Percentiles rank a stretch among this genome's conserved stretches.
Conservation (phyloP, 371 early-diverging fungal genomes). For the Nosema muscidifuracis region DNA sequence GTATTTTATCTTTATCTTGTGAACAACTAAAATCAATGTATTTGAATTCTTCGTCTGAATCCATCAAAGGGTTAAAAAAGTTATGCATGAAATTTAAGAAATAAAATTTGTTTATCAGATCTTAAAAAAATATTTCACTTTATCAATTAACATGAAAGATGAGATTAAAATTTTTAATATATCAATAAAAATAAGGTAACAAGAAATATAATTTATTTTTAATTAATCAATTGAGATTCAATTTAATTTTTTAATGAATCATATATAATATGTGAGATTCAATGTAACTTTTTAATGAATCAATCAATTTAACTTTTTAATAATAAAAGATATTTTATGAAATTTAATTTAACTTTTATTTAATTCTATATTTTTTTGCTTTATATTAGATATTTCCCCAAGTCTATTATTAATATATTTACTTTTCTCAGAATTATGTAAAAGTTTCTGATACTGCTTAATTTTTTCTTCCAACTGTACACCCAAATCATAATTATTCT, state of each 20-base stretch:
- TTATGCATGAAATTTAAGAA: too few relatives aligned
- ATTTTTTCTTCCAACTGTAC: conserved; percentile 5
- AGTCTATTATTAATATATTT: neutral
- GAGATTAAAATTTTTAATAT: too few relatives aligned
- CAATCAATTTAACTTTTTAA: neutral
- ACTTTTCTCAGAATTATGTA: neutral
- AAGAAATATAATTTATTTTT: too few relatives aligned
- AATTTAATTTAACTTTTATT: neutral
- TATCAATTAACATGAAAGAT: too few relatives aligned
- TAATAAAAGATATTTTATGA: neutral
- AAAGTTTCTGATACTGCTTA: neutral
- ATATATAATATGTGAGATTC: too few relatives aligned
- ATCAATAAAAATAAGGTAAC: too few relatives aligned
- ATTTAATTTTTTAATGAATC: too few relatives aligned
- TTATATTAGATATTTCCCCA: neutral
- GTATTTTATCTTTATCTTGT: too few relatives aligned
- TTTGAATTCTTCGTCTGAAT: neutral
- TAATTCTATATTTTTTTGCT: neutral
- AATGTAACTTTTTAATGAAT: too few relatives aligned
- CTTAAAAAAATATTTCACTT: too few relatives aligned
- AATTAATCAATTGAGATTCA: too few relatives aligned
- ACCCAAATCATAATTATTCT: conserved; percentile 10
- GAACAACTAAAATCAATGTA: neutral
- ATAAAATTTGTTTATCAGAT: too few relatives aligned
- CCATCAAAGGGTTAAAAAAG: neutral